Conservation (phyloP, 108 stramenopile species). For the Fragilaria radians region DNA sequence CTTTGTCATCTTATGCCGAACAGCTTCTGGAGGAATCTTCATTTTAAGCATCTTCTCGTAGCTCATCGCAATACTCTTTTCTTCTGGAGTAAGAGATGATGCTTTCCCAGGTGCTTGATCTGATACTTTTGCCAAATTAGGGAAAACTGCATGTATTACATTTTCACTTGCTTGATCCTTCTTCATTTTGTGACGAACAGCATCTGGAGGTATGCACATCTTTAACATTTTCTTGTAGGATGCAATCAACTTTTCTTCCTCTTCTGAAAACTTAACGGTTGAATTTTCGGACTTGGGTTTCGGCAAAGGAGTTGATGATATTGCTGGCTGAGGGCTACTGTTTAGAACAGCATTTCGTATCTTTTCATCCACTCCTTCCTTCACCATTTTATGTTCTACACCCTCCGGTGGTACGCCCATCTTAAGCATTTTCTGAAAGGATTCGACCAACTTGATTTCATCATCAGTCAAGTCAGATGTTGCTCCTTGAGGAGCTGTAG, state of each 20-base stretch:
- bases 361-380: conserved; percentile 48
- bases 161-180: conserved; percentile 47
- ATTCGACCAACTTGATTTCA: conserved; percentile 43
- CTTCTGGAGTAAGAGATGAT: conserved; percentile 26
- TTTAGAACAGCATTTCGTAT: conserved; percentile 40
- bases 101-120: neutral
- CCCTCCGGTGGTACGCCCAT: conserved; percentile 70
- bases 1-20: conserved; percentile 63
- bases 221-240: conserved; percentile 72
- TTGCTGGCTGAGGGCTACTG: conserved; percentile 4
- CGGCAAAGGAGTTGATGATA: neutral
- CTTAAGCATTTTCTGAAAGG: conserved; percentile 69
- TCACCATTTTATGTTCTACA: conserved; percentile 65
- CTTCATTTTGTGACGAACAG: conserved; percentile 72
- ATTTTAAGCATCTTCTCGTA: conserved; percentile 38
- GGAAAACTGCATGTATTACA: conserved; percentile 41
- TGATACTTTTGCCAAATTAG: conserved; percentile 1
- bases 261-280: conserved; percentile 15
- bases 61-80: conserved; percentile 18
- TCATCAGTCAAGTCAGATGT: conserved; percentile 18
- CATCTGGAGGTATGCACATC: conserved; percentile 66
- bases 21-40: conserved; percentile 17
- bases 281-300: neutral
- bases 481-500: neutral
- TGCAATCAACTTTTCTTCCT: conserved; percentile 41